Evolutionary conservation across 768 basidiomycete genomes (phyloP).

Genomic region (Tylopilus vinaceipallidus): DNA sequence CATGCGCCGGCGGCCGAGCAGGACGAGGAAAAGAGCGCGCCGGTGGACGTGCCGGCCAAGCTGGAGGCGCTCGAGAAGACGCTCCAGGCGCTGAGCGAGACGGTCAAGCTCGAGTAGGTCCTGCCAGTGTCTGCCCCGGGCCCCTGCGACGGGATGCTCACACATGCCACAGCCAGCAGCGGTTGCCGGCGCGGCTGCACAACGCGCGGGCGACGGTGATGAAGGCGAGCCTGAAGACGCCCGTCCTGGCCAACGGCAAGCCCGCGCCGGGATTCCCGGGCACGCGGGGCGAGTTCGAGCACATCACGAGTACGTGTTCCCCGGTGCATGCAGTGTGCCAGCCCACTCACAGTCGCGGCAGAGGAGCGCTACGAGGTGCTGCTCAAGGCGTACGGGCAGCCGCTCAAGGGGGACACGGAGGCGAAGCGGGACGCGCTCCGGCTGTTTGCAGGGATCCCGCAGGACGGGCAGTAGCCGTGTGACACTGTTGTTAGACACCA

Average conservation of each 20-base stretch:
- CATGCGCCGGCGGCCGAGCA: conserved; percentile 4
- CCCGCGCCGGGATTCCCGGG: conserved; percentile 35
- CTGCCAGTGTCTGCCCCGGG: neutral
- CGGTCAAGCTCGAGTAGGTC: conserved; percentile 35
- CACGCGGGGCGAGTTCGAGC: conserved; percentile 43
- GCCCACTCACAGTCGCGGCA: conserved; percentile 4
- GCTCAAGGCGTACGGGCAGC: conserved; percentile 34
- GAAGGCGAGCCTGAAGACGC: conserved; percentile 33
- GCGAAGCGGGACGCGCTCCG: conserved; percentile 40
- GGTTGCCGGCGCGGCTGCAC: conserved; percentile 36
- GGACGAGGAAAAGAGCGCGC: conserved; percentile 32
- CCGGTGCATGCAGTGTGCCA: too few relatives aligned
- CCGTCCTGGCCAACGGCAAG: conserved; percentile 34
- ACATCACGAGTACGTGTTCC: too few relatives aligned
- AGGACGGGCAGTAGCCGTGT: conserved; percentile 13
- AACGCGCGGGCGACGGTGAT: conserved; percentile 35
- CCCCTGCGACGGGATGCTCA: too few relatives aligned
- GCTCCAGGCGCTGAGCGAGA: conserved; percentile 31
- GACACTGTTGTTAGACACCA: too few relatives aligned
- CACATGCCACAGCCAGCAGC: conserved; percentile 30
- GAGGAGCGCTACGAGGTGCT: conserved; percentile 43
- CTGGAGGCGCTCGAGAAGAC: conserved; percentile 37
- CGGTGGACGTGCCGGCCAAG: conserved; percentile 26
- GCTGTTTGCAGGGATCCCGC: conserved; percentile 36
- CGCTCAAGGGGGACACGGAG: conserved; percentile 38